Conservation (phyloP, 805 yeast species). For the Pichia eremophila region DNA sequence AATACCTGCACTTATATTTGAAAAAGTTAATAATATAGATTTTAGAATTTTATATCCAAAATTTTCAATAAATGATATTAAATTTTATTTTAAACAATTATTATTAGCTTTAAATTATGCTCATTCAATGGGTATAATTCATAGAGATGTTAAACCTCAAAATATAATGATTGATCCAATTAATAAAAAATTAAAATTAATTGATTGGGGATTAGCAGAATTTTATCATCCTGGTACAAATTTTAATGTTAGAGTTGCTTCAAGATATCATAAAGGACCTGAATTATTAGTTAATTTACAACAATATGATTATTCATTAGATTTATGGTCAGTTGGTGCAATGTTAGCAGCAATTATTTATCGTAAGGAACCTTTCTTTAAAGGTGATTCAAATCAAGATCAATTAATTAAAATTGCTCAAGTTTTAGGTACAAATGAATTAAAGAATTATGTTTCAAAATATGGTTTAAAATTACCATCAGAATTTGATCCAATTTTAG, state of each 20-base stretch:
- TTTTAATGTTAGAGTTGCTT: constrained; percentile 86
- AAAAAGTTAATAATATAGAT: constrained; percentile 75
- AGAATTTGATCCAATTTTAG: constrained; percentile 70
- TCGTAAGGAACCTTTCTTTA: constrained; percentile 86
- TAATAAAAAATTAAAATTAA: constrained; percentile 51
- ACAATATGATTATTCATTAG: constrained; percentile 80
- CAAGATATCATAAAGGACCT: constrained; percentile 88
- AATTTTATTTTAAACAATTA: constrained; percentile 75
- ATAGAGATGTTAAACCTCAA: constrained; percentile 90
- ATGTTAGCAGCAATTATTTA: constrained; percentile 85
- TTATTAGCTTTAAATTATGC: constrained; percentile 77
- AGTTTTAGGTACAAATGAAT: constrained; percentile 76
- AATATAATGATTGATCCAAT: constrained; percentile 87
- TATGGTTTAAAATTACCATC: constrained; percentile 62
- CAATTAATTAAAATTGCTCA: constrained; percentile 85
- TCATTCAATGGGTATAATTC: constrained; percentile 93
- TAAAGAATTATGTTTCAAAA: constrained; percentile 54
- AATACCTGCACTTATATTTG: constrained; percentile 85
- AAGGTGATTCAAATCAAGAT: constrained; percentile 85
- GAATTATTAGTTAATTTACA: constrained; percentile 76
- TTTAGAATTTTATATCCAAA: constrained; percentile 81
- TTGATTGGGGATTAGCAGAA: constrained; percentile 95
- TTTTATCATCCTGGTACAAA: constrained; percentile 85
- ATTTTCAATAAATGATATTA: constrained; percentile 63
- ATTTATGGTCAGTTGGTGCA: constrained; percentile 87